Evolutionary conservation across 2,329 filamentous ascomycete species (phyloP).

Genomic region (Pseudogymnoascus sp.): DNA sequence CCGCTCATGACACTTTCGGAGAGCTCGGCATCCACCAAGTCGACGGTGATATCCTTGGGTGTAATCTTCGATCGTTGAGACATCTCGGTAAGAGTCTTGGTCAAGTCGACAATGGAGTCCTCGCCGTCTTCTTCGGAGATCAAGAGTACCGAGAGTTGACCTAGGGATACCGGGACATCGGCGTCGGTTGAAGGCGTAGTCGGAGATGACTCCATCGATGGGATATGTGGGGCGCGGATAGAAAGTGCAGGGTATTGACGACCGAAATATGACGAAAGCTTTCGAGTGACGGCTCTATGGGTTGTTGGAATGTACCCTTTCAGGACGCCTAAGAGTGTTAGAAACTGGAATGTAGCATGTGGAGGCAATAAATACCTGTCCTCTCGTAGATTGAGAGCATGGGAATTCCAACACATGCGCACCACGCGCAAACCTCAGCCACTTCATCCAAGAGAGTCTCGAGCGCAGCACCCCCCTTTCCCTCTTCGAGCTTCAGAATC

Average conservation of each 20-base stretch:
- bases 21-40: slow-evolving; percentile 85
- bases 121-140: slow-evolving; percentile 83
- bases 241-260: slow-evolving; percentile 63
- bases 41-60: slow-evolving; percentile 71
- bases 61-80: slow-evolving; percentile 79
- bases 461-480: slow-evolving; percentile 63
- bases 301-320: slow-evolving; percentile 85
- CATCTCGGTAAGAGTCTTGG: slow-evolving; percentile 91
- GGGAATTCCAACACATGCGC: slow-evolving; percentile 78
- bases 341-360: slow-evolving; percentile 15
- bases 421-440: slow-evolving; percentile 89
- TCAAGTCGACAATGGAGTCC: slow-evolving; percentile 90
- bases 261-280: slow-evolving; percentile 83
- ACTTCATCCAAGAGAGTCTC: slow-evolving; percentile 84
- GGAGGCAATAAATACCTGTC: slow-evolving; percentile 55
- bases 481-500: slow-evolving; percentile 66
- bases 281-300: slow-evolving; percentile 69
- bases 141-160: slow-evolving; percentile 58
- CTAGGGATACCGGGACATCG: slow-evolving; percentile 28
- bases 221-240: slow-evolving; percentile 63
- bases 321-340: slow-evolving; percentile 57
- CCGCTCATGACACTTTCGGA: slow-evolving; percentile 73
- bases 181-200: slow-evolving; percentile 37
- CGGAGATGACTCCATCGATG: slow-evolving; percentile 45
- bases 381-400: slow-evolving; percentile 86